A percentile compares a stretch with the other conserved stretches of the same genome.
phyloP scores from a whole-genome alignment of 2,329 filamentous ascomycete genomes.

The Colletotrichum sojae region DNA sequence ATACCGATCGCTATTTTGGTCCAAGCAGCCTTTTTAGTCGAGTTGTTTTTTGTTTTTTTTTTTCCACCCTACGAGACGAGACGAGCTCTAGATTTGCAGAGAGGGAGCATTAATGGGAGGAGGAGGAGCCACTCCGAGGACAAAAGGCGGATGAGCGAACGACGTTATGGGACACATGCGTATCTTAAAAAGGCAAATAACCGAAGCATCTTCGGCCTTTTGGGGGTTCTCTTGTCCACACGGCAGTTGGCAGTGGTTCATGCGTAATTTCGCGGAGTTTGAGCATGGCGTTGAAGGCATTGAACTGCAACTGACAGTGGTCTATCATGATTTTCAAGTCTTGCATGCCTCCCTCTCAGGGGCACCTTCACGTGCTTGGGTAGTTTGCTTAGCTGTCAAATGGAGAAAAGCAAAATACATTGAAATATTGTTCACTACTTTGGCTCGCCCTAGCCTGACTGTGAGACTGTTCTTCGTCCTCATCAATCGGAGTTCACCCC shows the following conservation, averaged over 20 bases:
- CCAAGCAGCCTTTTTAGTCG: not conserved
- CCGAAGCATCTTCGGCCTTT: not conserved
- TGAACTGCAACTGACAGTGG: constrained; percentile 20
- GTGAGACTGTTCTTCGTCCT: too few species aligned
- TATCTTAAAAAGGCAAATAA: constrained; percentile 1
- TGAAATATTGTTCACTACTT: not conserved
- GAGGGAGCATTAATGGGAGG: constrained; percentile 14
- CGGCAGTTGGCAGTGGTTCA: constrained; percentile 11
- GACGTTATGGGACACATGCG: constrained; percentile 13
- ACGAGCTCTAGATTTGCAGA: constrained; percentile 8
- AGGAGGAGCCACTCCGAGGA: not conserved
- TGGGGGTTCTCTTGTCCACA: not conserved
- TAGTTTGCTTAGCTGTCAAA: constrained; percentile 5
- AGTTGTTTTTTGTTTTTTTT: not conserved
- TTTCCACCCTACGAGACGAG: constrained; percentile 8
- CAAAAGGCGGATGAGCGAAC: not conserved
- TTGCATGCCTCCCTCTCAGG: constrained; percentile 6
- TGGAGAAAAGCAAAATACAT: not conserved
- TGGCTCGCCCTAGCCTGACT: not conserved
- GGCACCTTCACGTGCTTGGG: constrained; percentile 9
- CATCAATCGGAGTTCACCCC: too few species aligned
- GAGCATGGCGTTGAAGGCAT: constrained; percentile 38
- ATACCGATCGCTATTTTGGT: constrained; percentile 29
- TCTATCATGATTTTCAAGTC: constrained; percentile 15
- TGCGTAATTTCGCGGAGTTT: constrained; percentile 3